A percentile compares a stretch with the other conserved stretches of the same genome.
Conservation (phyloP, 2,329 filamentous ascomycete genomes). For the Alternaria tenuissima region DNA sequence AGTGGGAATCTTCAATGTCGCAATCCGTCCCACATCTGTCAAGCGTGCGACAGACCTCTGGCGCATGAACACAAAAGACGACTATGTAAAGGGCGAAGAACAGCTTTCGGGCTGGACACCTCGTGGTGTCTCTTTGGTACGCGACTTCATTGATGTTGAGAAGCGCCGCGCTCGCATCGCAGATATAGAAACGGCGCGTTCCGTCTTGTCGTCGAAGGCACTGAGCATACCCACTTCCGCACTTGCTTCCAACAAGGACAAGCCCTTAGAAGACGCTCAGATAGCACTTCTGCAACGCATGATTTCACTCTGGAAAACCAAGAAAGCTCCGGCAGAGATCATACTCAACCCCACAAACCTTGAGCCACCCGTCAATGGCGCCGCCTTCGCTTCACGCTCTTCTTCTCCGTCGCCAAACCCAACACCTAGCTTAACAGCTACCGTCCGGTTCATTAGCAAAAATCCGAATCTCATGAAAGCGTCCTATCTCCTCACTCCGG, state of each 20-base stretch:
- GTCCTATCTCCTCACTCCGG: conserved; percentile 86
- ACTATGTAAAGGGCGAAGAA: conserved; percentile 97
- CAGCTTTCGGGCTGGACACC: conserved; percentile 84
- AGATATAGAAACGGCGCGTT: conserved; percentile 80
- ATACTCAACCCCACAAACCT: conserved; percentile 63
- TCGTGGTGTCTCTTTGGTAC: conserved; percentile 87
- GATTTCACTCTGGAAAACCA: conserved; percentile 69
- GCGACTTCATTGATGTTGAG: conserved; percentile 79
- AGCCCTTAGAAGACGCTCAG: conserved; percentile 45
- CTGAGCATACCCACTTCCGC: conserved; percentile 37
- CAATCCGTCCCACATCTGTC: conserved; percentile 85
- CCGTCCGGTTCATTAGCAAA: conserved; percentile 79
- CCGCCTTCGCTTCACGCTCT: conserved; percentile 52
- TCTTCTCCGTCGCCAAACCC: conserved; percentile 47
- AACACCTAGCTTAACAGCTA: conserved; percentile 74
- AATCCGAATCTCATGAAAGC: conserved; percentile 78
- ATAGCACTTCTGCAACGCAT: conserved; percentile 60
- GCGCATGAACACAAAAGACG: conserved; percentile 93
- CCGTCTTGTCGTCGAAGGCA: conserved; percentile 66
- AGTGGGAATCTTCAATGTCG: conserved; percentile 84
- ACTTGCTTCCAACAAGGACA: conserved; percentile 18
- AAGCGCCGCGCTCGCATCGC: conserved; percentile 77
- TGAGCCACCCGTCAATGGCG: conserved; percentile 72
- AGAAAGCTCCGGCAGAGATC: conserved; percentile 54
- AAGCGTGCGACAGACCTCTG: conserved; percentile 93